These are phyloP conservation scores for Sphaerobolus stellatus DNA, from an alignment of 1,284 basidiomycete species.

Conservation along the genomic window DNA sequence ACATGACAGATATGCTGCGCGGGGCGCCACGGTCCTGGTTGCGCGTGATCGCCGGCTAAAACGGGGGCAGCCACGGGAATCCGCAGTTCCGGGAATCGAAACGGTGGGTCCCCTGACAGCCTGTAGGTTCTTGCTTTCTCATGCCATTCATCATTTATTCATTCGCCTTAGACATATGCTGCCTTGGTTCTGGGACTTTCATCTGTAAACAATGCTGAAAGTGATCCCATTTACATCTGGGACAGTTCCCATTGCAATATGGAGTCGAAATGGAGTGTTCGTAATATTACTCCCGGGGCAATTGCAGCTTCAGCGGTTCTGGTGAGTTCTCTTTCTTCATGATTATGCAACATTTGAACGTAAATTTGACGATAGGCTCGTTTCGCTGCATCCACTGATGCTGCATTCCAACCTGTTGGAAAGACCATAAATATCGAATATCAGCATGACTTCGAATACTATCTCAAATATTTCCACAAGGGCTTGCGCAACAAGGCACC, in stretches of 20 bases:
- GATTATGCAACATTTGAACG: background rate
- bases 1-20: too few species aligned
- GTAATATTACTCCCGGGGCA: background rate
- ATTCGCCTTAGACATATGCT: too few species aligned
- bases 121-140: too few species aligned
- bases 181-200: too few species aligned
- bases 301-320: background rate
- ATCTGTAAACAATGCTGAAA: too few species aligned
- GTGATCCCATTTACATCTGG: too few species aligned
- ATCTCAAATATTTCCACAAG: background rate
- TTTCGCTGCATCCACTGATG: background rate
- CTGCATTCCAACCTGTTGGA: background rate
- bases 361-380: background rate
- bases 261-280: background rate
- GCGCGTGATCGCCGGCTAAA: too few species aligned
- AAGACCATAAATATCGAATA: background rate
- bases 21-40: too few species aligned
- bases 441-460: background rate
- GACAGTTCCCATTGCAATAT: background rate
- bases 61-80: too few species aligned
- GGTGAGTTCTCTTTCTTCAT: background rate
- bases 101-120: too few species aligned
- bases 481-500: background rate
- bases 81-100: too few species aligned
- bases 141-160: too few species aligned